These are phyloP conservation scores for Lactarius hengduanensis DNA, from an alignment of 768 basidiomycete species.

Conservation along the genomic window DNA sequence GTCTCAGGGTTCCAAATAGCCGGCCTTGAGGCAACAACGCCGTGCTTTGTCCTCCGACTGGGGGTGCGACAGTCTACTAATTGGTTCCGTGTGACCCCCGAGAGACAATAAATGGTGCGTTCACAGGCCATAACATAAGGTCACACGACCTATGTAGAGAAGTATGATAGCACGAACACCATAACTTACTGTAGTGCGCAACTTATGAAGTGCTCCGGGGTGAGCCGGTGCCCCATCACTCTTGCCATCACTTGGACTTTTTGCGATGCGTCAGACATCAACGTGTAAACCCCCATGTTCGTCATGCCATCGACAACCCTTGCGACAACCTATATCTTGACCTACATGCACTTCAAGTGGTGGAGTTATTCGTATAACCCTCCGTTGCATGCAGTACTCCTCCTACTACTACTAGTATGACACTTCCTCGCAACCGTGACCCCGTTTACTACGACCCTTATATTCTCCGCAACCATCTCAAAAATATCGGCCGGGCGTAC, in stretches of 20 bases:
- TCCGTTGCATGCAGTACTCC: not conserved
- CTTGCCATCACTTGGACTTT: too few species aligned
- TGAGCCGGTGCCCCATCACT: not conserved
- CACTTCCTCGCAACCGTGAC: too few species aligned
- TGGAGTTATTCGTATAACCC: not conserved
- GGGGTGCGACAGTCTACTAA: not conserved
- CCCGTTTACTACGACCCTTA: too few species aligned
- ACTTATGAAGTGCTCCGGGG: not conserved
- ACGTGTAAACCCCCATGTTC: too few species aligned
- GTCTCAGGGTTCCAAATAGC: not conserved
- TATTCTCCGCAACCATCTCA: not conserved
- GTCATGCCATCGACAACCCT: too few species aligned
- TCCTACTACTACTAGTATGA: not conserved
- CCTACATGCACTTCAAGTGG: too few species aligned
- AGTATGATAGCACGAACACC: too few species aligned
- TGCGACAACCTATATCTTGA: too few species aligned
- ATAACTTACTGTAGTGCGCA: too few species aligned
- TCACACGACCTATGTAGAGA: too few species aligned
- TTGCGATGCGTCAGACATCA: not conserved
- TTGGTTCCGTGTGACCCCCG: not conserved
- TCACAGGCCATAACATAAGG: too few species aligned
- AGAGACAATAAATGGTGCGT: not conserved
- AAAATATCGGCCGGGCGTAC: not conserved
- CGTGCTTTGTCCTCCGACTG: not conserved
- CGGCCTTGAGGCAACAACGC: not conserved